phyloP scores from a whole-genome alignment of 2,329 filamentous ascomycete genomes.

The Phaeosphaeriaceae sp. region DNA sequence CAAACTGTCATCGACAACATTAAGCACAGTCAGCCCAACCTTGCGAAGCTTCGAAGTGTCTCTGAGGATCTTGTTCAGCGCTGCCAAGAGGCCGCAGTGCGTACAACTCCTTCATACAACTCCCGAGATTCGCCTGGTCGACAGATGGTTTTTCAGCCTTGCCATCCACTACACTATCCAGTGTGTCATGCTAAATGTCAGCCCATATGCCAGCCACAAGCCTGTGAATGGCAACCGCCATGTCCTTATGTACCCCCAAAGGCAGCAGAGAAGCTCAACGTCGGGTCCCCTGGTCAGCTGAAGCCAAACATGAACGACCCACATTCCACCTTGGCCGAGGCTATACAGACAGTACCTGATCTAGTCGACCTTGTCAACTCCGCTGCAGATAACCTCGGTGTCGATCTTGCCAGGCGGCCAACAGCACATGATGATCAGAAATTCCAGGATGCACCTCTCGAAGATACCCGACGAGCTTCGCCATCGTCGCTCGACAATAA shows the following conservation, averaged over 20 bases:
- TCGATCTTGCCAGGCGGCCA: conserved; percentile 36
- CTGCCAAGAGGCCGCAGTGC: conserved; percentile 10
- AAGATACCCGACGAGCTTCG: conserved; percentile 15
- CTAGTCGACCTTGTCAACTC: conserved; percentile 46
- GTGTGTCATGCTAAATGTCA: not conserved
- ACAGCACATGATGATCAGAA: conserved; percentile 28
- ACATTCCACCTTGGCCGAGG: conserved; percentile 20
- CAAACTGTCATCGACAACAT: conserved; percentile 50
- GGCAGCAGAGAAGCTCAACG: conserved; percentile 34
- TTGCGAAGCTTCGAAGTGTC: conserved; percentile 21
- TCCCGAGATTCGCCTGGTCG: conserved; percentile 2
- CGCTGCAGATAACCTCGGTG: conserved; percentile 44
- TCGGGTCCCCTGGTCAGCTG: conserved; percentile 29
- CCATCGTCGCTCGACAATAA: not conserved
- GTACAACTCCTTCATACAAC: conserved; percentile 5
- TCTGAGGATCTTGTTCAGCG: conserved; percentile 27
- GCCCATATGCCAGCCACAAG: conserved; percentile 7
- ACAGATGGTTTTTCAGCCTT: not conserved
- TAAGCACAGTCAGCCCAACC: conserved; percentile 26
- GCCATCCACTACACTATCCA: conserved; percentile 7
- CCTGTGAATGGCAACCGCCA: conserved; percentile 15
- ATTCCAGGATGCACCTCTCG: conserved; percentile 32
- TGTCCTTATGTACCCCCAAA: conserved; percentile 24
- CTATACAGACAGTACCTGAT: conserved; percentile 41
- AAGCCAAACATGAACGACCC: conserved; percentile 43